Percentiles rank a stretch among this genome's conserved stretches.
These are phyloP conservation scores for Diaporthe sp. DNA, from an alignment of 2,329 filamentous ascomycete genomes.

Conservation along the genomic window DNA sequence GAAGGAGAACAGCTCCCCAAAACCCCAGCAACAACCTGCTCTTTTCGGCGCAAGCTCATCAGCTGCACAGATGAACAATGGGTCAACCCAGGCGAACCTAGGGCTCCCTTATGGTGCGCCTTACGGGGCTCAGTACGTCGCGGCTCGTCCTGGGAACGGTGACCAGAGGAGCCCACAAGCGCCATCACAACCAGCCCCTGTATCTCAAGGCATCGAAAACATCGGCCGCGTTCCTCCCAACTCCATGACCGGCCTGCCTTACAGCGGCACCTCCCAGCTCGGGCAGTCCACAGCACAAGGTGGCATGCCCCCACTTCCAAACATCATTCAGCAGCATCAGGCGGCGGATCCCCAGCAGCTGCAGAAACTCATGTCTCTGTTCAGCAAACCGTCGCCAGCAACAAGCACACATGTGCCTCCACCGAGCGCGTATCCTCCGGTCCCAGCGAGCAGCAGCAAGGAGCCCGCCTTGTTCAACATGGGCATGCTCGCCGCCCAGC, in stretches of 20 bases:
- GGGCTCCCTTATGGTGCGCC: slow-evolving; percentile 36
- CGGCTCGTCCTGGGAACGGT: slow-evolving; percentile 20
- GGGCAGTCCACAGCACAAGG: slow-evolving; percentile 46
- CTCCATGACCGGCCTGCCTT: slow-evolving; percentile 16
- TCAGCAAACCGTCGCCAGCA: slow-evolving; percentile 61
- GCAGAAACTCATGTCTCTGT: slow-evolving; percentile 70
- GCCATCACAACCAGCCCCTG: neutral
- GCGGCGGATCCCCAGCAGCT: slow-evolving; percentile 57
- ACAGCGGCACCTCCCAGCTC: slow-evolving; percentile 21
- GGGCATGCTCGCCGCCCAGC: neutral
- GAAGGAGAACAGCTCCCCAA: slow-evolving; percentile 33
- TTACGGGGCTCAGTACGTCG: slow-evolving; percentile 28
- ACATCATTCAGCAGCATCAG: slow-evolving; percentile 48
- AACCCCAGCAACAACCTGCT: slow-evolving; percentile 23
- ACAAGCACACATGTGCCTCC: slow-evolving; percentile 25
- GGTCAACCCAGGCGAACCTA: slow-evolving; percentile 49
- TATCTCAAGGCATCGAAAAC: neutral
- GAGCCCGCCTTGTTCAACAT: slow-evolving; percentile 46
- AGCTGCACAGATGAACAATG: slow-evolving; percentile 47
- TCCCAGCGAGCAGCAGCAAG: slow-evolving; percentile 47
- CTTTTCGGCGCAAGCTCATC: slow-evolving; percentile 44
- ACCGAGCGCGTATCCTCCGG: slow-evolving; percentile 35
- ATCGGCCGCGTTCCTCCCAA: neutral
- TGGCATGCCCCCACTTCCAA: slow-evolving; percentile 46
- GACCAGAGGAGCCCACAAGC: neutral